These are phyloP conservation scores for Tuber brumale DNA, from an alignment of 495 filamentous ascomycete species.

Conservation along the genomic window DNA sequence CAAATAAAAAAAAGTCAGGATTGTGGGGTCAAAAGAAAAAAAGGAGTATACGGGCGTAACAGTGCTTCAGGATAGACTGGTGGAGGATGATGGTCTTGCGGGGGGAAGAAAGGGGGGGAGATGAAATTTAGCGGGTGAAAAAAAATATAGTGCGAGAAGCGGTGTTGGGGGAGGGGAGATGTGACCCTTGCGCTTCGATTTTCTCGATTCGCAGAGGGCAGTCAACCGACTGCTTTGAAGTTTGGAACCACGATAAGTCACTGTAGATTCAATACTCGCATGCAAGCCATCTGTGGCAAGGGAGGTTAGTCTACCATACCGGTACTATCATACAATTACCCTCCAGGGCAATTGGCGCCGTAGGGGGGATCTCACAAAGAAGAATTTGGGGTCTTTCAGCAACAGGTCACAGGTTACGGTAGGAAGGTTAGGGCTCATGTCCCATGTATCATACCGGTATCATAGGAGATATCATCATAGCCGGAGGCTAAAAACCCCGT, in stretches of 20 bases:
- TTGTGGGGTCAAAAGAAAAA: slow-evolving; percentile 5
- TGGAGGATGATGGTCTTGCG: not conserved
- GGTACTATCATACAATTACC: too few species aligned
- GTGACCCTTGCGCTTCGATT: not conserved
- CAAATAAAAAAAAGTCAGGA: slow-evolving; percentile 27
- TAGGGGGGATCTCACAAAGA: too few species aligned
- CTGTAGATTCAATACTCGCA: too few species aligned
- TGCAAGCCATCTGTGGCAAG: not conserved
- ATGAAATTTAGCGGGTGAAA: not conserved
- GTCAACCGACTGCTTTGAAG: not conserved
- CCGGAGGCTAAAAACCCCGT: not conserved
- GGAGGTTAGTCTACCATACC: not conserved
- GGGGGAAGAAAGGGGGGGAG: not conserved
- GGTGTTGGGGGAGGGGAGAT: too few species aligned
- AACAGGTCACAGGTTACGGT: not conserved
- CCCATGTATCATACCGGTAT: too few species aligned
- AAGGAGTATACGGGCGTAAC: not conserved
- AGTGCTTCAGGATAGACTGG: not conserved
- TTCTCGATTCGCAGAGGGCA: not conserved
- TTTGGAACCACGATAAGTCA: too few species aligned
- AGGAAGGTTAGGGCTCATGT: too few species aligned
- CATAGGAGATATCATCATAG: too few species aligned
- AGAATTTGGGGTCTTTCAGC: not conserved
- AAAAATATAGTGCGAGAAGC: not conserved
- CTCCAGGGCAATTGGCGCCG: too few species aligned